Evolutionary conservation across 1,284 basidiomycete genomes (phyloP).

Genomic region (Gymnopus androsaceus): DNA sequence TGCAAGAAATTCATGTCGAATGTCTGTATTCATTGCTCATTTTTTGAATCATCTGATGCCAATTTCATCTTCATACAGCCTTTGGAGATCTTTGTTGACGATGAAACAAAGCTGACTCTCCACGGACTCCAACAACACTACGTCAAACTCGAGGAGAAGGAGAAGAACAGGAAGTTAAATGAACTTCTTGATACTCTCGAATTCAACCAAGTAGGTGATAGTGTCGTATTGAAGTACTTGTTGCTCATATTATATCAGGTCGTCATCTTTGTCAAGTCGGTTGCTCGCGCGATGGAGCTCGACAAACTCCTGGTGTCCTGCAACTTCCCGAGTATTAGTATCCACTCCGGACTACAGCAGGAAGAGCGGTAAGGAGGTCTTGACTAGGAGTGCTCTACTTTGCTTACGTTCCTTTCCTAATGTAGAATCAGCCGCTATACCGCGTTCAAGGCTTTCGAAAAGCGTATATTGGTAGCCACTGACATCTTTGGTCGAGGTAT

Average conservation of each 20-base stretch:
- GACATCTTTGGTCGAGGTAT: slow-evolving; percentile 98
- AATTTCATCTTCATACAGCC: slow-evolving; percentile 64
- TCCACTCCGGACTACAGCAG: slow-evolving; percentile 93
- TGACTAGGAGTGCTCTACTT: slow-evolving; percentile 1
- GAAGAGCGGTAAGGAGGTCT: slow-evolving; percentile 82
- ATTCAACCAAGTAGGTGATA: slow-evolving; percentile 86
- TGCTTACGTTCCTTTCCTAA: slow-evolving; percentile 14
- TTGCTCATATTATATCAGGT: slow-evolving; percentile 56
- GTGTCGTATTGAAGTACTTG: too few relatives aligned
- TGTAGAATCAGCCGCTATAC: slow-evolving; percentile 92
- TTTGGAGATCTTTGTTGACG: slow-evolving; percentile 99
- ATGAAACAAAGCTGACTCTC: slow-evolving; percentile 98
- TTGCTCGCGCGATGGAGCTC: slow-evolving; percentile 93
- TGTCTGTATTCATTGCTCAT: slow-evolving; percentile 52
- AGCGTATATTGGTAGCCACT: slow-evolving; percentile 96
- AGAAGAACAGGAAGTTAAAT: slow-evolving; percentile 98
- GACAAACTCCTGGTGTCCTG: slow-evolving; percentile 96
- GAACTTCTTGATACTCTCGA: slow-evolving; percentile 95
- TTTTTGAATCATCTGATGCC: background rate
- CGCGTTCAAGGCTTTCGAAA: slow-evolving; percentile 99
- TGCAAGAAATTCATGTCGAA: slow-evolving; percentile 99
- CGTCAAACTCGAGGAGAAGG: slow-evolving; percentile 92
- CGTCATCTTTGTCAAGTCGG: slow-evolving; percentile 99
- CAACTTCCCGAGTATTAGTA: slow-evolving; percentile 98
- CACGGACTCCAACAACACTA: slow-evolving; percentile 99